Percentiles rank a stretch among this genome's conserved stretches.
phyloP scores from a whole-genome alignment of 805 yeast species.

The Grigorovia jiainica region DNA sequence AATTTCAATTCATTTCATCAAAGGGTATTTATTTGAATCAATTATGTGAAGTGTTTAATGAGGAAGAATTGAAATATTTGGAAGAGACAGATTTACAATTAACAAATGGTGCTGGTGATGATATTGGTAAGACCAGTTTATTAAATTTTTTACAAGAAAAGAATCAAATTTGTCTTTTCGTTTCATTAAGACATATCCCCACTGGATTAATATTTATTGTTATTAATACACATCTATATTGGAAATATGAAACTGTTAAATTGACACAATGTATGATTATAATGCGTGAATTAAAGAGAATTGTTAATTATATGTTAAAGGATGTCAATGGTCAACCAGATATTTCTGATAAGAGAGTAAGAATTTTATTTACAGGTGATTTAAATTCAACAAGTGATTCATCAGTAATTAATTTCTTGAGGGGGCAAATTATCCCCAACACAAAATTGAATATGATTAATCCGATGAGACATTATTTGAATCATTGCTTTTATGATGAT shows the following conservation, averaged over 20 bases:
- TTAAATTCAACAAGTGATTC: constrained; percentile 45
- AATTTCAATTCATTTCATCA: constrained; percentile 35
- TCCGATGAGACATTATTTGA: constrained; percentile 27
- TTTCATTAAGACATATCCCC: constrained; percentile 36
- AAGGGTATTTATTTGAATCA: constrained; percentile 29
- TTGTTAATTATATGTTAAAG: constrained; percentile 18
- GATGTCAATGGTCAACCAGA: constrained; percentile 9
- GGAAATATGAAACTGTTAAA: constrained; percentile 50
- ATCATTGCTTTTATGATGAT: constrained; percentile 27
- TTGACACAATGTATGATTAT: constrained; percentile 43
- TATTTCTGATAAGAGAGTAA: constrained; percentile 19
- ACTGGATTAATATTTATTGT: constrained; percentile 36
- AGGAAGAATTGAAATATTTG: constrained; percentile 21
- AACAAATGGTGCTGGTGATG: constrained; percentile 26
- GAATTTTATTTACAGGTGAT: constrained; percentile 46
- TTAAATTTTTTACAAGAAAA: constrained; percentile 33
- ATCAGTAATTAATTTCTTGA: constrained; percentile 37
- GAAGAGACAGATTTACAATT: constrained; percentile 13
- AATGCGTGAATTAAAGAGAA: constrained; percentile 26
- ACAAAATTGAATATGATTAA: constrained; percentile 21
- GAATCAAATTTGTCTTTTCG: constrained; percentile 51
- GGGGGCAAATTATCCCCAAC: constrained; percentile 25
- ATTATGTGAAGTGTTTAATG: constrained; percentile 22
- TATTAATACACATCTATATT: constrained; percentile 53
- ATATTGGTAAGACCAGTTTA: constrained; percentile 17